Evolutionary conservation across 2,329 filamentous ascomycete species (phyloP).

Genomic region (Pestalotiopsis sp.): DNA sequence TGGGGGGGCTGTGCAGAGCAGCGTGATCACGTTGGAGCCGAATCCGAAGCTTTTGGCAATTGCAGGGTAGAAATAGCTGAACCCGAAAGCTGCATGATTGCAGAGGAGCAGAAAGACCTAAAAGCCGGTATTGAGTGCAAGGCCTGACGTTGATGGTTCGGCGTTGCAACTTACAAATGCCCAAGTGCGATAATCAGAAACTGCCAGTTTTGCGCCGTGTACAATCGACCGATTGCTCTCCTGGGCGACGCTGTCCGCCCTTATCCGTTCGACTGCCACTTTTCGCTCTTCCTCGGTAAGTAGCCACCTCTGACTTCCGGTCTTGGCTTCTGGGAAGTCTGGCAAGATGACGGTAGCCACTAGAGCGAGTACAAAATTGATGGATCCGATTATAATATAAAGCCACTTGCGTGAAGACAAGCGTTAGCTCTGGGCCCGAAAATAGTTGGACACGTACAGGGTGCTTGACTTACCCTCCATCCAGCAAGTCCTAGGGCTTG

Average conservation of each 20-base stretch:
- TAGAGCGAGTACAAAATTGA: neutral
- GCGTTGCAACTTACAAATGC: neutral
- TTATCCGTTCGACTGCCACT: neutral
- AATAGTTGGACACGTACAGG: neutral
- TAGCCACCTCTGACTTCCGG: neutral
- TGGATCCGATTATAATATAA: neutral
- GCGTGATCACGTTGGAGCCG: neutral
- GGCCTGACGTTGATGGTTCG: neutral
- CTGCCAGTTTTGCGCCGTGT: neutral
- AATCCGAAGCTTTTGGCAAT: neutral
- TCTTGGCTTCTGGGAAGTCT: neutral
- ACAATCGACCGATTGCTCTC: neutral
- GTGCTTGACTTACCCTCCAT: neutral
- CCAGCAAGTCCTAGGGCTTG: neutral
- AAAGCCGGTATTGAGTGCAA: neutral
- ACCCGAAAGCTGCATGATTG: neutral
- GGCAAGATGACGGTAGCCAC: neutral
- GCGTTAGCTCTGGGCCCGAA: neutral
- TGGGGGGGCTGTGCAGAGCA: neutral
- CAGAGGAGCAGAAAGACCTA: neutral
- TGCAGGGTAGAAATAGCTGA: neutral
- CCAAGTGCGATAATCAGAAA: neutral
- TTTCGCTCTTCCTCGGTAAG: neutral
- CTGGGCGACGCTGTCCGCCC: neutral
- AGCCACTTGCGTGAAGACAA: neutral